phyloP scores from a whole-genome alignment of 2,329 filamentous ascomycete species.

The Cladophialophora psammophila region DNA sequence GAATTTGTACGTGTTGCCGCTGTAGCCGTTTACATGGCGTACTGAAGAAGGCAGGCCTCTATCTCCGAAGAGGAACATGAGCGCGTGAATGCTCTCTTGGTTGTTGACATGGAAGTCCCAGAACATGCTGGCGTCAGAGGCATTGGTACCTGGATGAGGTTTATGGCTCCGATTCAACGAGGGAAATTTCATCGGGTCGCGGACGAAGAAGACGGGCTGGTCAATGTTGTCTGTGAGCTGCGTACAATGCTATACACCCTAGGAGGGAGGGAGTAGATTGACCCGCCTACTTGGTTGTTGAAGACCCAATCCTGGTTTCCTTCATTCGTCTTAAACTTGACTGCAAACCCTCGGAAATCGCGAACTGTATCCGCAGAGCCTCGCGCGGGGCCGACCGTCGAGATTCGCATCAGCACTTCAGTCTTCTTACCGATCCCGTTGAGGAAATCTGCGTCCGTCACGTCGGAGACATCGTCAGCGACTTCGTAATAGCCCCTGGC shows the following conservation, averaged over 20 bases:
- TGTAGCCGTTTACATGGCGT: slow-evolving; percentile 73
- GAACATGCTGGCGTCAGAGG: slow-evolving; percentile 73
- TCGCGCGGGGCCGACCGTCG: slow-evolving; percentile 55
- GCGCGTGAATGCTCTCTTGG: slow-evolving; percentile 68
- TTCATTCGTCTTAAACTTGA: slow-evolving; percentile 62
- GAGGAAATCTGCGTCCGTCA: slow-evolving; percentile 64
- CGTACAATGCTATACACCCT: no score
- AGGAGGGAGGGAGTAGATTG: no score
- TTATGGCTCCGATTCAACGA: slow-evolving; percentile 79
- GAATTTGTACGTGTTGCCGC: slow-evolving; percentile 72
- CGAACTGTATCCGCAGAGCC: slow-evolving; percentile 58
- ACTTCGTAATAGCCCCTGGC: slow-evolving; percentile 67
- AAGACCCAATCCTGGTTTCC: slow-evolving; percentile 61
- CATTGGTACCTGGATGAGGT: slow-evolving; percentile 71
- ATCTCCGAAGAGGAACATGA: slow-evolving; percentile 72
- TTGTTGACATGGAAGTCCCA: slow-evolving; percentile 70
- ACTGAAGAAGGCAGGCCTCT: slow-evolving; percentile 70
- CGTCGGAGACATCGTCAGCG: slow-evolving; percentile 63
- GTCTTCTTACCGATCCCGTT: slow-evolving; percentile 62
- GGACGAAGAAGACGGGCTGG: slow-evolving; percentile 73
- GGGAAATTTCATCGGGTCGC: slow-evolving; percentile 75
- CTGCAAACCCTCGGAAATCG: slow-evolving; percentile 57
- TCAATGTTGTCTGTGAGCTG: not conserved
- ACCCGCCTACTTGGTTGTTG: slow-evolving; percentile 45
- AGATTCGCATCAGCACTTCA: slow-evolving; percentile 56